Evolutionary conservation across 1,139 yeast genomes (phyloP).

Genomic region (Hanseniaspora sp.): DNA sequence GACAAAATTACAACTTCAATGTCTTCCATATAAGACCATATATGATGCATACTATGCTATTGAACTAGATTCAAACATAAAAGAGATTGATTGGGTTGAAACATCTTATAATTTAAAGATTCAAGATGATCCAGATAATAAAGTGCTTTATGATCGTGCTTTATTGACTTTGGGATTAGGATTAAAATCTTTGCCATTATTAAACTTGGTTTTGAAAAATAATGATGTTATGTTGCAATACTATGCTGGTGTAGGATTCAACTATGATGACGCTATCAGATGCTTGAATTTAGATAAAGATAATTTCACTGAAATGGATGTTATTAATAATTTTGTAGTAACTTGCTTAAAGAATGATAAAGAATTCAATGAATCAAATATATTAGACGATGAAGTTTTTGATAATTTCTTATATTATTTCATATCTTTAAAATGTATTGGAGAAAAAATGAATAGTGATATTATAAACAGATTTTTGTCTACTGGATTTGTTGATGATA

Average conservation of each 20-base stretch:
- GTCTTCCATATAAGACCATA: slow-evolving; percentile 44
- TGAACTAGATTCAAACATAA: slow-evolving; percentile 54
- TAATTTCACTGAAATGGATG: slow-evolving; percentile 37
- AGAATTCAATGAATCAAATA: slow-evolving; percentile 39
- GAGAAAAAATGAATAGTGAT: slow-evolving; percentile 42
- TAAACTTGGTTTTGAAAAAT: slow-evolving; percentile 26
- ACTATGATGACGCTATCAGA: slow-evolving; percentile 34
- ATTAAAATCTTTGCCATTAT: slow-evolving; percentile 38
- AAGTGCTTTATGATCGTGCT: slow-evolving; percentile 35
- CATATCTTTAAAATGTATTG: slow-evolving; percentile 42
- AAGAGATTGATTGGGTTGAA: slow-evolving; percentile 54
- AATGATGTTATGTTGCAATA: slow-evolving; percentile 26
- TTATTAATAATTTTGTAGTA: slow-evolving; percentile 42
- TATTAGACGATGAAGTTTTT: slow-evolving; percentile 37
- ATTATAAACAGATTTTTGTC: slow-evolving; percentile 41
- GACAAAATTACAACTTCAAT: slow-evolving; percentile 22
- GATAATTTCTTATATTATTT: slow-evolving; percentile 23
- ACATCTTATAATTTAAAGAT: slow-evolving; percentile 58
- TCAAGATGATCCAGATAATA: slow-evolving; percentile 38
- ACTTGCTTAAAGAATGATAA: slow-evolving; percentile 32
- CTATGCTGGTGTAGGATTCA: slow-evolving; percentile 23
- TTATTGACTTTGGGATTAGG: slow-evolving; percentile 49
- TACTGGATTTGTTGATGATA: slow-evolving; percentile 52
- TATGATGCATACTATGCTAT: slow-evolving; percentile 51
- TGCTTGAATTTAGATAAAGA: slow-evolving; percentile 36